These are phyloP conservation scores for Fusarium tuaranense DNA, from an alignment of 2,329 filamentous ascomycete species.

Conservation along the genomic window DNA sequence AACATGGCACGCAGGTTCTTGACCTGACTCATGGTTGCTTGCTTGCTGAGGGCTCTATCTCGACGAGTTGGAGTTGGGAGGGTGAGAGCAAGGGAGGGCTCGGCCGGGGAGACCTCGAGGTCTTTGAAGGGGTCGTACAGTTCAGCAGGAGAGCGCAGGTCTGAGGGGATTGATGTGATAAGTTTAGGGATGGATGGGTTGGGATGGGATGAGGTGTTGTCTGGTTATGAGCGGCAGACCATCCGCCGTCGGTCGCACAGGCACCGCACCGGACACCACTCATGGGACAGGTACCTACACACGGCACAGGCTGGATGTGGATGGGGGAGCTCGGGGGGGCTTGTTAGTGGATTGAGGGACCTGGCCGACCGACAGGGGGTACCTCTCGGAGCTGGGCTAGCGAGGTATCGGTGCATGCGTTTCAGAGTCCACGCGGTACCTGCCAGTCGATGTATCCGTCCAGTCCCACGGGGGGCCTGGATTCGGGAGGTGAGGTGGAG, in stretches of 20 bases:
- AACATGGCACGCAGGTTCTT: slow-evolving; percentile 85
- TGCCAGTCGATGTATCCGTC: slow-evolving; percentile 27
- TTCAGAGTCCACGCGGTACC: slow-evolving; percentile 29
- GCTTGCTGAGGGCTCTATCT: slow-evolving; percentile 32
- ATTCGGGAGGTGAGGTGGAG: slow-evolving; percentile 31
- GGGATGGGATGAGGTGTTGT: slow-evolving; percentile 35
- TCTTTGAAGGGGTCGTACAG: slow-evolving; percentile 22
- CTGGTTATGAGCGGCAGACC: slow-evolving; percentile 34
- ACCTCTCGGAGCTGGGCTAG: slow-evolving; percentile 26
- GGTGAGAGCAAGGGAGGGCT: slow-evolving; percentile 42
- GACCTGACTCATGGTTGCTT: slow-evolving; percentile 72
- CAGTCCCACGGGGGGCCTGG: slow-evolving; percentile 13
- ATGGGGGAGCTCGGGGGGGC: slow-evolving; percentile 5
- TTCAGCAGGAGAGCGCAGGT: slow-evolving; percentile 12
- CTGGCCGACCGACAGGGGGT: slow-evolving; percentile 33
- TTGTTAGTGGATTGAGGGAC: slow-evolving; percentile 38
- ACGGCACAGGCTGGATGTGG: slow-evolving; percentile 11
- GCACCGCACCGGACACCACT: slow-evolving; percentile 19
- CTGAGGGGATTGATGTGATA: slow-evolving; percentile 14
- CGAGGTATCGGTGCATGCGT: slow-evolving; percentile 31
- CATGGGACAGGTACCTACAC: slow-evolving; percentile 8
- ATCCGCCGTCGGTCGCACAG: slow-evolving; percentile 24
- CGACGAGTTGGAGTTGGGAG: slow-evolving; percentile 12
- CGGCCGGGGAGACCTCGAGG: slow-evolving; percentile 38
- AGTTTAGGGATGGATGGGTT: slow-evolving; percentile 19